Percentiles rank a stretch among this genome's conserved stretches.
Conservation (phyloP, 2,329 filamentous ascomycete genomes). For the Cytospora piceae region DNA sequence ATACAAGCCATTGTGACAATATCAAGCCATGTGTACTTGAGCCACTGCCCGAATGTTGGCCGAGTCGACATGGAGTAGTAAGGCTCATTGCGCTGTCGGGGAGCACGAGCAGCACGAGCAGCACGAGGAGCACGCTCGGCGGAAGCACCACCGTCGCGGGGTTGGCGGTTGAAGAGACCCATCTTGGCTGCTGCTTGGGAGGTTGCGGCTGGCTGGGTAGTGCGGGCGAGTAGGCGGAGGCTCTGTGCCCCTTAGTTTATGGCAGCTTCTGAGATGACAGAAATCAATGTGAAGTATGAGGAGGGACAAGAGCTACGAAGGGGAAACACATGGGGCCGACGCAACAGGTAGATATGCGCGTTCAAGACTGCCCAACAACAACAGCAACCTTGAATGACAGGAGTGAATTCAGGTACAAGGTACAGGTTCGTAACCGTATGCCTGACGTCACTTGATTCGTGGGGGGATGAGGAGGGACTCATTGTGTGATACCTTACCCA, state of each 20-base stretch:
- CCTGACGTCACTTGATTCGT: conserved; percentile 10
- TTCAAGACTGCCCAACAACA: neutral
- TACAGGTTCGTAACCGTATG: neutral
- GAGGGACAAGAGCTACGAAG: neutral
- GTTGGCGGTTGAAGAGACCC: conserved; percentile 36
- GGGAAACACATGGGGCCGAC: neutral
- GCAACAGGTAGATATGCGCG: neutral
- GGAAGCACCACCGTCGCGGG: conserved; percentile 29
- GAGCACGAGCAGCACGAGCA: neutral
- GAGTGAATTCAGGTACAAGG: neutral
- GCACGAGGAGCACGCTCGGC: conserved; percentile 9
- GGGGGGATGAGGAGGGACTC: neutral
- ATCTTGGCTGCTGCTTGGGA: conserved; percentile 28
- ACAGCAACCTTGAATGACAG: neutral
- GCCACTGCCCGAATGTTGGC: conserved; percentile 65
- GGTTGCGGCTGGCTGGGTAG: neutral
- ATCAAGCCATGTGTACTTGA: conserved; percentile 69
- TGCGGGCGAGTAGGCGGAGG: neutral
- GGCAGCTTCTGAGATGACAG: neutral
- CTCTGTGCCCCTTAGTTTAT: neutral
- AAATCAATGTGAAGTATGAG: neutral
- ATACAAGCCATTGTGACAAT: conserved; percentile 68
- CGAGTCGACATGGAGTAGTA: conserved; percentile 35
- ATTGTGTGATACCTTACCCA: conserved; percentile 4
- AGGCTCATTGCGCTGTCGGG: conserved; percentile 25